These are phyloP conservation scores for Magnaporthales sp. DNA, from an alignment of 2,329 filamentous ascomycete genomes.

Conservation along the genomic window DNA sequence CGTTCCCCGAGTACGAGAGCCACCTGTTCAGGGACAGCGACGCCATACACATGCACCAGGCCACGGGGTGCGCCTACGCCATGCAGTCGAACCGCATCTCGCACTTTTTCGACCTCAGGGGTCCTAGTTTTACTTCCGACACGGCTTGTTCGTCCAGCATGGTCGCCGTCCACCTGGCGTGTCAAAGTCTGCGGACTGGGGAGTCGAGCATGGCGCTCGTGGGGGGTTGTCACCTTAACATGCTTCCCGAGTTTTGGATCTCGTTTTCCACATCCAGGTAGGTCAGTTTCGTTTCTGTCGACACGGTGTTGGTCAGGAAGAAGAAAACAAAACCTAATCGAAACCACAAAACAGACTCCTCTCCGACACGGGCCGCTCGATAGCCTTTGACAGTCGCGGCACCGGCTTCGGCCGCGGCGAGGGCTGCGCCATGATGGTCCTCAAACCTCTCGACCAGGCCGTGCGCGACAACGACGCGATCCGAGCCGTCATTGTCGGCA, in stretches of 20 bases:
- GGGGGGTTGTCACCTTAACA: conserved; percentile 37
- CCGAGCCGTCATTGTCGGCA: conserved; percentile 39
- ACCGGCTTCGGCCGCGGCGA: conserved; percentile 53
- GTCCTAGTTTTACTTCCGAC: conserved; percentile 42
- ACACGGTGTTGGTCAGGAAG: neutral
- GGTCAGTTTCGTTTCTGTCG: neutral
- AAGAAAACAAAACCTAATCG: neutral
- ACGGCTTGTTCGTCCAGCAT: conserved; percentile 44
- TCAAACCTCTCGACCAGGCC: conserved; percentile 49
- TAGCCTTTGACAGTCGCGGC: conserved; percentile 38
- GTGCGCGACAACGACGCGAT: conserved; percentile 46
- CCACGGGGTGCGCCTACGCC: conserved; percentile 33
- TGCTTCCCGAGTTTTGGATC: conserved; percentile 37
- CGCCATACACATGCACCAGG: conserved; percentile 14
- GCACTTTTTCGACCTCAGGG: conserved; percentile 45
- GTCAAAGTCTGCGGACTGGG: conserved; percentile 36
- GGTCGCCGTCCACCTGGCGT: conserved; percentile 39
- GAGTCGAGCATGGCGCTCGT: conserved; percentile 38
- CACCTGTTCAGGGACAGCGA: conserved; percentile 14
- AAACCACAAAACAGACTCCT: conserved; percentile 28
- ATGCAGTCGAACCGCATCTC: conserved; percentile 47
- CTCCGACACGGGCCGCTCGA: conserved; percentile 41
- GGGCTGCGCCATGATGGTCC: conserved; percentile 43
- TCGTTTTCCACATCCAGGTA: conserved; percentile 32
- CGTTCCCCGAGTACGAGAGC: conserved; percentile 19